phyloP scores from a whole-genome alignment of 2,329 filamentous ascomycete species.

The Botrytis paeoniae region DNA sequence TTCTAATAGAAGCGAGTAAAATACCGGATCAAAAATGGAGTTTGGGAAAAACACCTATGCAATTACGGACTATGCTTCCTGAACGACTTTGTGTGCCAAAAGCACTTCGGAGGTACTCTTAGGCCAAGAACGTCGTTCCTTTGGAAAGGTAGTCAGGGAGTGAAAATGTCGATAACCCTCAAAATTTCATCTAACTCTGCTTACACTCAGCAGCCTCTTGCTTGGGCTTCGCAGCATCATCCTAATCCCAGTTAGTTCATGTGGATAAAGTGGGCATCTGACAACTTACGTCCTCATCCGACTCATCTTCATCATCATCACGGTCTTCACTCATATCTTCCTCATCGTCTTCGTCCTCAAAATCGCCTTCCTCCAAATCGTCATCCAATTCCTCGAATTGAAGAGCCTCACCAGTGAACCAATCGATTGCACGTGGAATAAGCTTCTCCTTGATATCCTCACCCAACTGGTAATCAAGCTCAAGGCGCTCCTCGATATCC shows the following conservation, averaged over 20 bases:
- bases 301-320: conserved; percentile 70
- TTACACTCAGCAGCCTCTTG: conserved; percentile 95
- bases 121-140: conserved; percentile 8
- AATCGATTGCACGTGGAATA: conserved; percentile 96
- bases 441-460: conserved; percentile 99
- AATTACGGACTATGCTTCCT: conserved; percentile 22
- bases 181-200: conserved; percentile 64
- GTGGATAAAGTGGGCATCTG: neutral
- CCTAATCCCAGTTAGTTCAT: conserved; percentile 50
- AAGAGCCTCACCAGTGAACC: conserved; percentile 98
- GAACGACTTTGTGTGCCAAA: conserved; percentile 15
- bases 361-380: conserved; percentile 77
- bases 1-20: conserved; percentile 34
- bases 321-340: conserved; percentile 85
- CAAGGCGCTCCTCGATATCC: conserved; percentile 95
- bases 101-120: conserved; percentile 19
- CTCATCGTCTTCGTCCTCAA: conserved; percentile 82
- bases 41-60: conserved; percentile 28
- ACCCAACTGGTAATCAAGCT: conserved; percentile 97
- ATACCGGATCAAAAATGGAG: conserved; percentile 25
- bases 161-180: conserved; percentile 9
- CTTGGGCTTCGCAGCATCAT: conserved; percentile 85
- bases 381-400: conserved; percentile 92
- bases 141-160: neutral
- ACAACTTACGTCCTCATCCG: conserved; percentile 68